Conservation (phyloP, 2,329 filamentous ascomycete genomes). For the Elsinoe necatrix region DNA sequence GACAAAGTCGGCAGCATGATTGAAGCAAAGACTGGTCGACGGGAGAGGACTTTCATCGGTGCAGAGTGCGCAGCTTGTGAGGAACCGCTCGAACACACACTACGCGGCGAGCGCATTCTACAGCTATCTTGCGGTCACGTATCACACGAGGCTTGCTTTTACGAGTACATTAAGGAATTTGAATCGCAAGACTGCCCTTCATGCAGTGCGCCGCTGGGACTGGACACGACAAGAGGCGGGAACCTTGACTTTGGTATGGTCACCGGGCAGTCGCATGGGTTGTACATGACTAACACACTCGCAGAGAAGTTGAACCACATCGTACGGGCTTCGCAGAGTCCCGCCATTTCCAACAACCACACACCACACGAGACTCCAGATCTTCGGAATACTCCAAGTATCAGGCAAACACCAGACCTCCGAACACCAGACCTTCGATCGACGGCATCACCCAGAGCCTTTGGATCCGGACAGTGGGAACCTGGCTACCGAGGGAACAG, state of each 20-base stretch:
- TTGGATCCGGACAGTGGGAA: constrained; percentile 11
- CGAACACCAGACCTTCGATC: constrained; percentile 12
- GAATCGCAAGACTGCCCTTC: constrained; percentile 91
- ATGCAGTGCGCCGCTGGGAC: constrained; percentile 81
- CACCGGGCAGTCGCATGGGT: neutral
- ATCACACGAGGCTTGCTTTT: constrained; percentile 95
- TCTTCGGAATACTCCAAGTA: constrained; percentile 28
- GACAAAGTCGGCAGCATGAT: constrained; percentile 28
- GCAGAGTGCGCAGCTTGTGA: constrained; percentile 94
- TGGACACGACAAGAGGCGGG: constrained; percentile 86
- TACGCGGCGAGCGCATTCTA: constrained; percentile 85
- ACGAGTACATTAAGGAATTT: constrained; percentile 93
- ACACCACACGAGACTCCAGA: constrained; percentile 21
- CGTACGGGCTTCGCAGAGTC: neutral
- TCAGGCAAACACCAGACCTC: constrained; percentile 24
- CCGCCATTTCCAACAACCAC: constrained; percentile 23
- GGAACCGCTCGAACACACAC: constrained; percentile 88
- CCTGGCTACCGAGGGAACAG: constrained; percentile 9
- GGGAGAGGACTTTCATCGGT: constrained; percentile 91
- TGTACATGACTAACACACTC: neutral
- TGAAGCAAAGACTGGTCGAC: constrained; percentile 42
- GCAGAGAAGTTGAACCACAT: constrained; percentile 36
- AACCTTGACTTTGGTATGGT: constrained; percentile 52
- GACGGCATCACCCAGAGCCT: constrained; percentile 12
- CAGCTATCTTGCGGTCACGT: constrained; percentile 97